phyloP scores from a whole-genome alignment of 2,329 filamentous ascomycete genomes.

The Colletotrichum liriopes region DNA sequence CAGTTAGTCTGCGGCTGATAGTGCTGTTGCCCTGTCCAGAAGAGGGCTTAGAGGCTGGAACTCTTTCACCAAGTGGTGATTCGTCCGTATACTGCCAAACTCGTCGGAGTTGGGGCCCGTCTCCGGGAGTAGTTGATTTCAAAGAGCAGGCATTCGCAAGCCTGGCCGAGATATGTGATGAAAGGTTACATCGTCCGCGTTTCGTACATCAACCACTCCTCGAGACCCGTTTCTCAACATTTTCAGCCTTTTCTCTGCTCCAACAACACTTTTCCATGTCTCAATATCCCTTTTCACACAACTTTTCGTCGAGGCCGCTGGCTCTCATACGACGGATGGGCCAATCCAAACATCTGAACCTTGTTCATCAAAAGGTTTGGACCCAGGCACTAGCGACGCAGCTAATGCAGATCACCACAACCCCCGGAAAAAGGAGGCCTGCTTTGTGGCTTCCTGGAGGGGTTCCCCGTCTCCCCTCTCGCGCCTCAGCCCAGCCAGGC shows the following conservation, averaged over 20 bases:
- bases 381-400: slow-evolving; percentile 27
- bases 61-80: background rate
- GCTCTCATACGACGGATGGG: slow-evolving; percentile 3
- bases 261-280: background rate
- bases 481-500: slow-evolving; percentile 13
- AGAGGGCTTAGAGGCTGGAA: background rate
- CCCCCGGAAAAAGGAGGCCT: slow-evolving; percentile 23
- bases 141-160: background rate
- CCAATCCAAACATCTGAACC: background rate
- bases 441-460: slow-evolving; percentile 30
- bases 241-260: background rate
- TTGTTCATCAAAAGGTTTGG: slow-evolving; percentile 3
- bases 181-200: background rate
- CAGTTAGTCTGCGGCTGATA: background rate
- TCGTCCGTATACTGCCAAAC: background rate
- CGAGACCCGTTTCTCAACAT: background rate
- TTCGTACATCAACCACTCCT: background rate
- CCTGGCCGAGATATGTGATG: background rate
- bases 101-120: background rate
- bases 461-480: background rate
- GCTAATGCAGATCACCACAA: slow-evolving; percentile 38
- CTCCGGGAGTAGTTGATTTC: background rate
- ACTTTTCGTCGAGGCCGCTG: background rate
- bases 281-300: background rate
- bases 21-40: background rate